phyloP scores from a whole-genome alignment of 2,329 filamentous ascomycete species.

The Diaporthe nobilis region DNA sequence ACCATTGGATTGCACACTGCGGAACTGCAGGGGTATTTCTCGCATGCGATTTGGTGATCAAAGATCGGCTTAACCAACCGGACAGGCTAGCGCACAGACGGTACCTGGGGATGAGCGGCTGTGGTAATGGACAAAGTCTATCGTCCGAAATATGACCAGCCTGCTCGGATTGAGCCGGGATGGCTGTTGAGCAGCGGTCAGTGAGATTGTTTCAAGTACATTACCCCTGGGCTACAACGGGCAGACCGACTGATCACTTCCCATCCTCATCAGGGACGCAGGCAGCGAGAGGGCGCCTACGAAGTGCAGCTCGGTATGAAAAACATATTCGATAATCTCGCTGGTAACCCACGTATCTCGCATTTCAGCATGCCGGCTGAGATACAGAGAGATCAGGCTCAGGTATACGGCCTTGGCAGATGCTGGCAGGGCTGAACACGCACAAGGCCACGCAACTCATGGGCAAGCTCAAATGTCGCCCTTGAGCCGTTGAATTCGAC shows the following conservation, averaged over 20 bases:
- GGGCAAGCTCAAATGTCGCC: neutral
- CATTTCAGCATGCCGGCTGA: neutral
- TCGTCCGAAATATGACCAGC: conserved; percentile 8
- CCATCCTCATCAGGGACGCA: neutral
- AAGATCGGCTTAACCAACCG: conserved; percentile 30
- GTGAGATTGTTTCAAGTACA: conserved; percentile 20
- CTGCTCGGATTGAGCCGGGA: conserved; percentile 20
- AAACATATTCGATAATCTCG: neutral
- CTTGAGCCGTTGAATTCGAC: conserved; percentile 3
- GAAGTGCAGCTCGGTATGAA: neutral
- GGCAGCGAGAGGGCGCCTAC: neutral
- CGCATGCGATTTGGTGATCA: conserved; percentile 30
- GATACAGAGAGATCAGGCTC: neutral
- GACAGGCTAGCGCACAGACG: conserved; percentile 24
- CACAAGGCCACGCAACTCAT: neutral
- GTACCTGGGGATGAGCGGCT: neutral
- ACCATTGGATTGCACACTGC: neutral
- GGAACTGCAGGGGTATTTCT: conserved; percentile 14
- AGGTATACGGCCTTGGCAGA: neutral
- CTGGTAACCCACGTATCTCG: neutral
- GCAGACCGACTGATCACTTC: conserved; percentile 3
- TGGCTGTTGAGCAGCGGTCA: neutral
- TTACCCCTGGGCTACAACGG: conserved; percentile 17
- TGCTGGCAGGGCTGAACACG: conserved; percentile 18
- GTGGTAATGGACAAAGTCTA: conserved; percentile 12